phyloP scores from a whole-genome alignment of 2,329 filamentous ascomycete species.

The Ophiocordyceps camponoti-saundersi region DNA sequence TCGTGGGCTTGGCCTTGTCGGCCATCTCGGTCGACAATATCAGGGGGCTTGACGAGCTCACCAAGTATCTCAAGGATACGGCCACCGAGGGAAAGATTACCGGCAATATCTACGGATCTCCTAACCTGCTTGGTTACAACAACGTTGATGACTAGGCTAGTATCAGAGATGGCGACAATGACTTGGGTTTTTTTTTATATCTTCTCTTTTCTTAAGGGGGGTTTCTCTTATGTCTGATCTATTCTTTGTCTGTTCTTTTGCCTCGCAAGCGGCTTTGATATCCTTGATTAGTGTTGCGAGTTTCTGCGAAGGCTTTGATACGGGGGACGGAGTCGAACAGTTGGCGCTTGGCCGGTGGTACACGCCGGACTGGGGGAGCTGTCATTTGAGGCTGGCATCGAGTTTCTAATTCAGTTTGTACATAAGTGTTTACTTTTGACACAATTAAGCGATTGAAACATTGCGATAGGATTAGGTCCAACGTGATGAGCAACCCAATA shows the following conservation, averaged over 20 bases:
- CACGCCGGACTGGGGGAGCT: no score
- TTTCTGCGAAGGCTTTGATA: no score
- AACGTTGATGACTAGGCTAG: conserved; percentile 10
- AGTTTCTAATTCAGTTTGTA: no score
- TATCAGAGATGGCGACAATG: neutral
- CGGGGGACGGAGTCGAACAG: no score
- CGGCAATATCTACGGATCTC: conserved; percentile 20
- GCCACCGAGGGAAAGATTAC: conserved; percentile 22
- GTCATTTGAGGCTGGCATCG: no score
- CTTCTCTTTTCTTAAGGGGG: neutral
- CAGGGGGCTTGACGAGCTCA: conserved; percentile 17
- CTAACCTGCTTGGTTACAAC: conserved; percentile 34
- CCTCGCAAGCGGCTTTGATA: neutral
- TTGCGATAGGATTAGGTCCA: no score
- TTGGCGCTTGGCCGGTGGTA: no score
- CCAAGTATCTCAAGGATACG: conserved; percentile 22
- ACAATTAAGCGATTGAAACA: no score
- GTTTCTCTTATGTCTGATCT: neutral
- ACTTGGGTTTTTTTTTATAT: neutral
- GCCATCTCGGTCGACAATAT: conserved; percentile 25
- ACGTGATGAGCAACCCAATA: no score
- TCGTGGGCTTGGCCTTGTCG: conserved; percentile 36
- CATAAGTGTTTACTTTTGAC: no score
- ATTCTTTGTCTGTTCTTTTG: neutral
- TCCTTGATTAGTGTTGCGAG: neutral